Evolutionary conservation across 768 basidiomycete genomes (phyloP).

Genomic region (Psilocybe cubensis): DNA sequence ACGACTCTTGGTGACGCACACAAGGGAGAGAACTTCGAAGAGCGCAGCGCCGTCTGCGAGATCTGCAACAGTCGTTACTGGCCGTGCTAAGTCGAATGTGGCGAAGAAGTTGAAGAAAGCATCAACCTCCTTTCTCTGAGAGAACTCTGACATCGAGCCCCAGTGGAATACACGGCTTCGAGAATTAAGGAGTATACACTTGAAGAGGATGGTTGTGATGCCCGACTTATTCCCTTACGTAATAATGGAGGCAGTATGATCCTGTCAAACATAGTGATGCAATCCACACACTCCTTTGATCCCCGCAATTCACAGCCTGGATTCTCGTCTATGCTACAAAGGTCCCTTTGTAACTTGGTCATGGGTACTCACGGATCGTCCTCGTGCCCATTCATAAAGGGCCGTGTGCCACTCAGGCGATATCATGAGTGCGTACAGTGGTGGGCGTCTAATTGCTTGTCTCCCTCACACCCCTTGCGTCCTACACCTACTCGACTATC

Average conservation of each 20-base stretch:
- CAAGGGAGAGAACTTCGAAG: constrained; percentile 72
- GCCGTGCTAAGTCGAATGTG: constrained; percentile 68
- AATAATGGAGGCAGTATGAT: neutral
- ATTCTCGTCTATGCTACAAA: neutral
- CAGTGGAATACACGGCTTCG: neutral
- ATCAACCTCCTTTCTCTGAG: constrained; percentile 65
- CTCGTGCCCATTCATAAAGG: neutral
- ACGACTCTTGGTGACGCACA: constrained; percentile 53
- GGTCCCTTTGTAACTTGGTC: neutral
- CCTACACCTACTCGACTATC: constrained; percentile 5
- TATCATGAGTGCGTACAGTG: too few species aligned
- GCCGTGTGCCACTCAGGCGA: neutral
- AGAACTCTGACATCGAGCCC: constrained; percentile 38
- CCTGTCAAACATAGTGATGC: neutral
- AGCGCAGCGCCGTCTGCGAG: constrained; percentile 81
- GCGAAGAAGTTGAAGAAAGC: constrained; percentile 85
- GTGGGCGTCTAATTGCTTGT: constrained; percentile 4
- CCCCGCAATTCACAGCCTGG: neutral
- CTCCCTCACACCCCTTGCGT: neutral
- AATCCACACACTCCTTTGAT: too few species aligned
- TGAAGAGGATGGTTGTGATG: constrained; percentile 1
- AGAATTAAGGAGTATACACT: neutral
- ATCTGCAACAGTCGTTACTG: constrained; percentile 66
- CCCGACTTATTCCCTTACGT: constrained; percentile 1
- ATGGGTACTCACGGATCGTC: neutral